Evolutionary conservation across 108 stramenopile genomes (phyloP).

Genomic region (Pseudonitzschia multistriata): DNA sequence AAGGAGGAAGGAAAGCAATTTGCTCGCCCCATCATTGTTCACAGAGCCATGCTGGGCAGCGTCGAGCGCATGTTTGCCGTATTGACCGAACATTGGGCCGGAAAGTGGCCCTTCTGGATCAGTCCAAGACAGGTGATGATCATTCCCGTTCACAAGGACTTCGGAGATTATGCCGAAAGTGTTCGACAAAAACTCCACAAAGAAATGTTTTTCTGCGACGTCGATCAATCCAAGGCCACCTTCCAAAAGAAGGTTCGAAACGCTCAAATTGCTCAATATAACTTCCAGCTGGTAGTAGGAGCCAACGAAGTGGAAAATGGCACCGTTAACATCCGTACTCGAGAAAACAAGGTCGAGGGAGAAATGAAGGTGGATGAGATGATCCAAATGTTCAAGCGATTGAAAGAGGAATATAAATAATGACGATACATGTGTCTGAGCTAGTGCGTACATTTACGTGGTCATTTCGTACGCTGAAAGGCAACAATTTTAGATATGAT

Average conservation of each 20-base stretch:
- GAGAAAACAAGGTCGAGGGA: constrained; percentile 90
- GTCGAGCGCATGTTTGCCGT: constrained; percentile 99
- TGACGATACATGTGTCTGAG: no score
- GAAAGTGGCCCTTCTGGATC: constrained; percentile 99
- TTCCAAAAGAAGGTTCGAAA: constrained; percentile 99
- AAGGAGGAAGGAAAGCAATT: constrained; percentile 85
- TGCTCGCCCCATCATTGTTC: constrained; percentile 97
- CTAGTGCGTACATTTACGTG: no score
- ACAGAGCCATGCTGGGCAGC: constrained; percentile 98
- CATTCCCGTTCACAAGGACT: constrained; percentile 92
- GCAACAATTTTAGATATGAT: no score
- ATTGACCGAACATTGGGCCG: constrained; percentile 97
- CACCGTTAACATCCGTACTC: constrained; percentile 90
- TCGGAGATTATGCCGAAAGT: constrained; percentile 76
- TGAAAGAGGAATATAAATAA: constrained; percentile 32
- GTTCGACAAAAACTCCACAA: constrained; percentile 85
- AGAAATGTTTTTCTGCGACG: constrained; percentile 93
- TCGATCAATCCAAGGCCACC: constrained; percentile 88
- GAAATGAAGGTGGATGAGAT: constrained; percentile 89
- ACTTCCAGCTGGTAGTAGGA: constrained; percentile 98
- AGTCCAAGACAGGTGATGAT: constrained; percentile 97
- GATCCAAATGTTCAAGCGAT: constrained; percentile 68
- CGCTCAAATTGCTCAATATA: constrained; percentile 96
- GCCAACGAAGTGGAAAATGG: constrained; percentile 84
- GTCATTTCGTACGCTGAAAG: no score